Evolutionary conservation across 2,329 filamentous ascomycete species (phyloP), one percentile per base, ranked within the genome.

Genomic region (Fusarium nanum): DNA sequence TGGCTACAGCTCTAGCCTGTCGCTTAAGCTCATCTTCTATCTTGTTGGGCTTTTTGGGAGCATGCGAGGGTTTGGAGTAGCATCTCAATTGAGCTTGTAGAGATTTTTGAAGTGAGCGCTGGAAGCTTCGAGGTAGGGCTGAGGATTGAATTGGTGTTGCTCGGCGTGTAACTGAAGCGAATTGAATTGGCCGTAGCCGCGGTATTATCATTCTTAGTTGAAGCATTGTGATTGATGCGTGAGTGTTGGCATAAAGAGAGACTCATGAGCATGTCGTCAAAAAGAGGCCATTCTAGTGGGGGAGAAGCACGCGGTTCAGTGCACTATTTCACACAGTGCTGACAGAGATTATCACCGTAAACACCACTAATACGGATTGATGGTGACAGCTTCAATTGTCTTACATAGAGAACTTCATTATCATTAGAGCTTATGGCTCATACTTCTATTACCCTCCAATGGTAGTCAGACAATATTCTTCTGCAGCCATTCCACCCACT

Each of bases 401-500:
- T 58, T 42, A 40, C 18, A 18, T 6, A 44, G 5, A 37, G 28
- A 7, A 20, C 23, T 52, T 60, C n/a, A 28, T 61, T 53, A 61
- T 59, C 11, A 47, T 66, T 28, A 71, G 22, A 71, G 62, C 47
- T 65, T 64, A 22, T 49, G 16, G 41, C 42, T 59, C 10, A 16
- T 67, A 7, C 12, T 11, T 32, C 14, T 60, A 16, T 20, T 32
- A 5, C 34, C 23, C 9, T 47, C n/a, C 9, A 28, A 32, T 41
- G 30, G 30, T 5, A 42, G 56, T 56, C 76, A 87, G 53, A 80
- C 81, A 20, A 86, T 78, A 62, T 83, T 87, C 80, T 87, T 85
- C 32, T 85, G 84, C 77, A 97, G 80, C 91, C 92, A 98, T 80
- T 94, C 90, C 76, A 91, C 86, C 94, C 94, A 98, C 81, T 97